A percentile compares a stretch with the other conserved stretches of the same genome.
phyloP scores from a whole-genome alignment of 192 early-diverging fungal genomes.

The Backusella australiensis region DNA sequence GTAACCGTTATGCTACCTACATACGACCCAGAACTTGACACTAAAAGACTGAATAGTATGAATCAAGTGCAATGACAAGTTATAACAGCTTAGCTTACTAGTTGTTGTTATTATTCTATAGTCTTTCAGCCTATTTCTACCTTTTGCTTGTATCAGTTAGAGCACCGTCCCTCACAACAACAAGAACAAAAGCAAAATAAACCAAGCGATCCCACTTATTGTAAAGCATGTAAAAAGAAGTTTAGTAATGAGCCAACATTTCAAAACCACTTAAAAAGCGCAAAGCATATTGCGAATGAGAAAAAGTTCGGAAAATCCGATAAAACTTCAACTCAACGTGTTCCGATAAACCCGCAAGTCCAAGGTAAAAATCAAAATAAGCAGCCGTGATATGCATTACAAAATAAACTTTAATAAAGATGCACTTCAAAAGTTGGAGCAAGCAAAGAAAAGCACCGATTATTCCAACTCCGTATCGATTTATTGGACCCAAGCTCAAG shows the following conservation, averaged over 20 bases:
- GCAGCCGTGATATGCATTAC: not conserved
- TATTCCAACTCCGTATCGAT: not conserved
- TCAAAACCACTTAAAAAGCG: conserved; percentile 46
- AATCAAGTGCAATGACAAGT: not conserved
- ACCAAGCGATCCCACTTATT: conserved; percentile 34
- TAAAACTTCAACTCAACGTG: not conserved
- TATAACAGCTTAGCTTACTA: not conserved
- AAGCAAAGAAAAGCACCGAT: not conserved
- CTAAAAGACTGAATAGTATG: not conserved
- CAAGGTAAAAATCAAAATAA: conserved; percentile 5
- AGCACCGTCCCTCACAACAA: not conserved
- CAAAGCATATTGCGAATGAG: conserved; percentile 47
- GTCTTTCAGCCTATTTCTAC: not conserved
- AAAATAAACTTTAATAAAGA: conserved; percentile 5
- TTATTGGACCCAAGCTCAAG: not conserved
- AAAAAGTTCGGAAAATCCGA: conserved; percentile 24
- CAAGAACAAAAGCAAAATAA: not conserved
- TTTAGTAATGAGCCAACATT: conserved; percentile 47
- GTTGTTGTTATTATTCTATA: not conserved
- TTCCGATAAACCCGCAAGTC: conserved; percentile 1
- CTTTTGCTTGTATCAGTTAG: not conserved
- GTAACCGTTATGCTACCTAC: not conserved
- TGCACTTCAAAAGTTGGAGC: conserved; percentile 5
- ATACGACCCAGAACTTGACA: conserved; percentile 7
- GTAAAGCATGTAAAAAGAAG: conserved; percentile 46